Conservation (phyloP, 2,329 filamentous ascomycete species). For the Penicillium brevicompactum region DNA sequence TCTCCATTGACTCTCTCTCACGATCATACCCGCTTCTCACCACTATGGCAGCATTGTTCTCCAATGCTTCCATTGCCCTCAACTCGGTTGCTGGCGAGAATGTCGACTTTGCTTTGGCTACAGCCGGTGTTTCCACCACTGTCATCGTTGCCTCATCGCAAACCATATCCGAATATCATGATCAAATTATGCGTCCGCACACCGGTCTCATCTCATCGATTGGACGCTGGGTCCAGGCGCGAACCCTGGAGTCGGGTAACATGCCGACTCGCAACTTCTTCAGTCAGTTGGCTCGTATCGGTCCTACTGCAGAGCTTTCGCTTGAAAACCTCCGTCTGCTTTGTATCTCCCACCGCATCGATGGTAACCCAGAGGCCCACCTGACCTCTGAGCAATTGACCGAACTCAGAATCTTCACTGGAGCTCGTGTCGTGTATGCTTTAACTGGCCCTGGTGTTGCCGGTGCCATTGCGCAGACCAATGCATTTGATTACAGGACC, state of each 20-base stretch:
- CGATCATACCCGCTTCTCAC: slow-evolving; percentile 77
- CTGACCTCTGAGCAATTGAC: slow-evolving; percentile 72
- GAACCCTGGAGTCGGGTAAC: slow-evolving; percentile 70
- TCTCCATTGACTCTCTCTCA: slow-evolving; percentile 80
- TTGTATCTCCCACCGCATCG: slow-evolving; percentile 74
- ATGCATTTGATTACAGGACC: slow-evolving; percentile 80
- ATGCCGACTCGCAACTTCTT: slow-evolving; percentile 70
- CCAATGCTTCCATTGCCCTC: slow-evolving; percentile 80
- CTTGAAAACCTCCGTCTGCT: slow-evolving; percentile 76
- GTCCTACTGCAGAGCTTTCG: slow-evolving; percentile 43
- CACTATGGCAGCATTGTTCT: slow-evolving; percentile 79
- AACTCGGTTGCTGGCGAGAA: slow-evolving; percentile 81
- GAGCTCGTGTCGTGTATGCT: slow-evolving; percentile 80
- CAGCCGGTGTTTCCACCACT: slow-evolving; percentile 75
- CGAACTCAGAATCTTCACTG: slow-evolving; percentile 78
- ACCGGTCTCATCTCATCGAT: slow-evolving; percentile 66
- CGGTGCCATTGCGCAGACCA: slow-evolving; percentile 83
- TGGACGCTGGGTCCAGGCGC: slow-evolving; percentile 71
- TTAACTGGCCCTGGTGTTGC: slow-evolving; percentile 81
- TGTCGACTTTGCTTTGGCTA: slow-evolving; percentile 72
- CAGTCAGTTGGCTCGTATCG: slow-evolving; percentile 46
- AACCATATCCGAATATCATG: slow-evolving; percentile 69
- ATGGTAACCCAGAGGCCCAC: slow-evolving; percentile 60
- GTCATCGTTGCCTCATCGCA: slow-evolving; percentile 77
- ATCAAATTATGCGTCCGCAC: slow-evolving; percentile 61